Base-by-base conservation (phyloP, 371 early-diverging fungal species). In the Actinomortierella wolfii region DNA sequence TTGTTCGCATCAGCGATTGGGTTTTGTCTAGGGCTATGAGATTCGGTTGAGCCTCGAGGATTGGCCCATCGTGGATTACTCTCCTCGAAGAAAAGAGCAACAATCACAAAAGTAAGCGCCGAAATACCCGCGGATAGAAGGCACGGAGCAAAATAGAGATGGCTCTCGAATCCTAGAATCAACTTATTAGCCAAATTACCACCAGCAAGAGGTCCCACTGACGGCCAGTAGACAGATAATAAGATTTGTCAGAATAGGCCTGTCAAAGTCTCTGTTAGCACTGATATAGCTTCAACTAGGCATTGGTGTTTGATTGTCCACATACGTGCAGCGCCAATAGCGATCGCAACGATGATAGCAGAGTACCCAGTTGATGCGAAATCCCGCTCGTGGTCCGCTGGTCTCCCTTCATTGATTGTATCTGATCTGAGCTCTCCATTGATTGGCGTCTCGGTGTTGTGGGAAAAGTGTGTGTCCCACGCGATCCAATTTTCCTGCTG, bases 81-180 rank as follows among this genome's bases (percentile, higher is more conserved):
- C 52, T 64, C 71, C 39, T 54, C 58, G 24, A 64, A 43, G 6
- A 50, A 1, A 8, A 70, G 21, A 23, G 55, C 50, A 0, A 60
- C 61, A 20, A 57, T 29, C 0, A 45, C 51, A 3, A 57, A 43
- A 3, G 64, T 1, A 7, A 57, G 42, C n/a, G 64, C 1, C 0
- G 57, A 57, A 3, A 70, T 41, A 3, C 42, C 45, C 7, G 65
- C 44, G 8, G 57, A 54, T 1, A 64, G 34, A 20, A 64, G 61
- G 46, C 61, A 64, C 2, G 71, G 65, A 0, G 61, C 71, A 56
- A 64, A 61, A 44, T 64, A 70, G 8, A 51, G 57, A 29, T 54
- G 54, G 2, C 54, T 11, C 13, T 64, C 64, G 24, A 54, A 69
- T 34, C 70, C 61, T 2, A 49, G 57, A 23, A 64, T 41, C 11